Evolutionary conservation across 2,329 filamentous ascomycete genomes (phyloP), one percentile per base, ranked within the genome.

Genomic region (Torrubiella hemipterigena): DNA sequence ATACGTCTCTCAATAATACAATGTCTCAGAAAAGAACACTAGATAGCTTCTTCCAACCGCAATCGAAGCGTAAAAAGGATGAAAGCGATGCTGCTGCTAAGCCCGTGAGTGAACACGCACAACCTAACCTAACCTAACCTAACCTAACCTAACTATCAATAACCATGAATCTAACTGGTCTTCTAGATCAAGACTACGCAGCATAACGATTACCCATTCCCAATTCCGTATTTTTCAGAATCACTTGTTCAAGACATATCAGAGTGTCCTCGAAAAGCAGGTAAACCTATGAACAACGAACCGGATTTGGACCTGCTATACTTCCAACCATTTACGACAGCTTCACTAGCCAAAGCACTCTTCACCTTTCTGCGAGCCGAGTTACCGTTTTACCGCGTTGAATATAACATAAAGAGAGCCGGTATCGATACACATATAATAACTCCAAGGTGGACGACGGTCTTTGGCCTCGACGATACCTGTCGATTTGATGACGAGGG

Each of bases 311-410:
- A 87, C 47, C 61, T 89, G 0, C 54, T 87, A 7, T 83, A 83
- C 53, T 87, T 79, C 48, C 67, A 83, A 43, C 81, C 81, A 0
- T 87, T 81, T 40, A 65, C 87, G 4, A 68, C 77, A 0, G 55
- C 61, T 3, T 51, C 64, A 10, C 59, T 72, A 9, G 62, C 72
- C 14, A 61, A 63, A 4, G 59, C 70, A 4, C 52, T 85, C 1
- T 89, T 87, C 51, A 57, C 73, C 11, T 85, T 85, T 45, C 63
- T 89, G 2, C 71, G 82, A 2, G 54, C 62, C n/a, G 67, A 80
- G 37, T 55, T 89, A 2, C 79, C 79, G 7, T 87, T 86, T 54
- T 84, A 86, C 45, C 68, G 79, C 31, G 81, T 86, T 4, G 67
- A 74, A 42, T 86, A 86, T 45, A 73, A 65, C 19, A 82, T 86